Base-by-base conservation (phyloP, 2,329 filamentous ascomycete species). In the Xylariaceae sp. region DNA sequence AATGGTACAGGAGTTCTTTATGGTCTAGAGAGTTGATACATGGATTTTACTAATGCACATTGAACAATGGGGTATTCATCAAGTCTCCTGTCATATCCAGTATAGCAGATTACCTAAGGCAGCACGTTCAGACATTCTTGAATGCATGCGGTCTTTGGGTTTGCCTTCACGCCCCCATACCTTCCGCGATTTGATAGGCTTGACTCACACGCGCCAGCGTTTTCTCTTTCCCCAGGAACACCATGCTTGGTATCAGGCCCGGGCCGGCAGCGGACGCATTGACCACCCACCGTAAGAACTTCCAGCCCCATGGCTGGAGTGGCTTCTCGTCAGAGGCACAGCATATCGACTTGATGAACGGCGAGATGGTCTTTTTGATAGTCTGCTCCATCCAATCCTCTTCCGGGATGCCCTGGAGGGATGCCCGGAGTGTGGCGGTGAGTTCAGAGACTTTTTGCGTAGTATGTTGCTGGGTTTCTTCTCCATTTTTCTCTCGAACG, bases 261-360 rank as follows among this genome's bases (percentile, higher is more conserved):
- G 66, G 64, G 2, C 68, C 68, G 3, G 61, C 53, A 31, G 50
- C 35, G 35, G 52, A 53, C 27, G 62, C 68, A 7, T 42, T 56
- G 2, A 70, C 3, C 26, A 66, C 54, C 67, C 67, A 70, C 30
- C 68, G 62, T 41, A 69, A 51, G 37, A 68, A 55, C 26, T 62
- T 59, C 57, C 62, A 67, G 6, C 67, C 67, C 62, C 64, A 66
- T 32, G 34, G 26, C 35, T 60, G 43, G 29, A 51, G 9, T 31
- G 37, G n/a, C 37, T 51, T 47, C 11, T 50, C 32, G 32, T 40
- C 51, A 4, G 53, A 30, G 8, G 47, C 30, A 2, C 57, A 47
- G 46, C 51, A 58, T 31, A 68, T 54, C 5, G 59, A 59, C 19
- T 62, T 57, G 34, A 67, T 46, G 40, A 67, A 61, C 19, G 63